These are phyloP conservation scores for Annulohypoxylon bovei DNA, from an alignment of 495 filamentous ascomycete species.

Conservation along the genomic window DNA sequence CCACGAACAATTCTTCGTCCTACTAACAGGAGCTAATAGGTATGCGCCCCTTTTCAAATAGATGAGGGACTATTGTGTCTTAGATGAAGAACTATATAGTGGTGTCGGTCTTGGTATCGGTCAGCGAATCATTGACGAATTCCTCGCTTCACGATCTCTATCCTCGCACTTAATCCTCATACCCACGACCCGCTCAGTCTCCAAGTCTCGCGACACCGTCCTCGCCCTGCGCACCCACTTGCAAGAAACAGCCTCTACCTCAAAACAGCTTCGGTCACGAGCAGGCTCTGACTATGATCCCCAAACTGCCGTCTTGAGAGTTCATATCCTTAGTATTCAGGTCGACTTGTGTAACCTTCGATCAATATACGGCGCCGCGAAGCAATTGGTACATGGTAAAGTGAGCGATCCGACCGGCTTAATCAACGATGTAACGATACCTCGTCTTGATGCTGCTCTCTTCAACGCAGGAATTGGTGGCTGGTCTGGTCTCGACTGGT, in stretches of 20 bases:
- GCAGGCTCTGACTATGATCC: constrained; percentile 56
- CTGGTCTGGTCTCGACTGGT: constrained; percentile 83
- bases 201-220: constrained; percentile 70
- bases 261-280: constrained; percentile 49
- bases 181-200: constrained; percentile 68
- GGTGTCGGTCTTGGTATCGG: constrained; percentile 90
- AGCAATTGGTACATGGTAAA: constrained; percentile 59
- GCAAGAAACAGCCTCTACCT: constrained; percentile 51
- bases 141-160: constrained; percentile 72
- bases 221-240: constrained; percentile 63
- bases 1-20: constrained; percentile 60
- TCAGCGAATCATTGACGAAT: constrained; percentile 89
- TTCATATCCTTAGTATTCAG: constrained; percentile 65
- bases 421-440: constrained; percentile 60
- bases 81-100: constrained; percentile 58
- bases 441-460: constrained; percentile 80
- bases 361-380: constrained; percentile 58
- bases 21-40: constrained; percentile 83
- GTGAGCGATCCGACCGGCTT: constrained; percentile 55
- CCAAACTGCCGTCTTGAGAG: constrained; percentile 54
- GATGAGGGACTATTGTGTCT: constrained; percentile 20
- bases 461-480: constrained; percentile 93
- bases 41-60: constrained; percentile 43
- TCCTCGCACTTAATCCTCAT: constrained; percentile 72
- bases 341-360: constrained; percentile 65